phyloP scores from a whole-genome alignment of 2,329 filamentous ascomycete genomes.

The Aureobasidium uvarum region DNA sequence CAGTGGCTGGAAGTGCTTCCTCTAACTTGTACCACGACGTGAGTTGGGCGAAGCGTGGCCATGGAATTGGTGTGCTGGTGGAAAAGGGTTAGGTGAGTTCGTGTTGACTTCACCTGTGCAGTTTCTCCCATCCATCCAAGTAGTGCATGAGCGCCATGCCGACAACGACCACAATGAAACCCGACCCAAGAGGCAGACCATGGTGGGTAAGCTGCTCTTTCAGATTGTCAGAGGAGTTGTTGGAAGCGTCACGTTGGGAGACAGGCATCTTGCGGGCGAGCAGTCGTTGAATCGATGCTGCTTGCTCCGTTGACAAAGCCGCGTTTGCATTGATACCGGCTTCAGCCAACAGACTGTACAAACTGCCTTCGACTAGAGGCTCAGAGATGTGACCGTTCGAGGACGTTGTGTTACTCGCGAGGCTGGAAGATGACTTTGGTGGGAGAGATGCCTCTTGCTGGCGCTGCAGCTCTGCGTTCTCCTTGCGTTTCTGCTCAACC shows the following conservation, averaged over 20 bases:
- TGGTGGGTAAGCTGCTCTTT: constrained; percentile 20
- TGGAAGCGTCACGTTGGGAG: not conserved
- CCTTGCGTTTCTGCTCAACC: constrained; percentile 70
- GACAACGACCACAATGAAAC: constrained; percentile 19
- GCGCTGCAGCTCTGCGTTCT: constrained; percentile 19
- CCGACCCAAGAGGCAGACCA: constrained; percentile 19
- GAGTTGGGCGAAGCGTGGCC: constrained; percentile 4
- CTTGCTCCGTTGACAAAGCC: constrained; percentile 23
- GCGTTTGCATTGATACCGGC: constrained; percentile 18
- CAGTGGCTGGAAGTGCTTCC: not conserved
- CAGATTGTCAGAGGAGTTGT: constrained; percentile 8
- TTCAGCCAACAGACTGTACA: constrained; percentile 15
- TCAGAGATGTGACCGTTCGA: constrained; percentile 8
- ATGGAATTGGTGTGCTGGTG: not conserved
- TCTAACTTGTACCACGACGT: not conserved
- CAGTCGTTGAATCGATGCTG: constrained; percentile 12
- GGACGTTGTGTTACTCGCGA: not conserved
- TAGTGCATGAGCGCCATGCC: constrained; percentile 25
- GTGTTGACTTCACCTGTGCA: constrained; percentile 25
- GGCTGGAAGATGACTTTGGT: not conserved
- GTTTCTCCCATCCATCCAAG: constrained; percentile 25
- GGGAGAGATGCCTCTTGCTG: not conserved
- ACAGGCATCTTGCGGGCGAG: constrained; percentile 14
- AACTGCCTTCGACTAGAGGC: constrained; percentile 1
- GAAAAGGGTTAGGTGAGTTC: constrained; percentile 4